These are phyloP conservation scores for Kingdonia uniflora DNA, from an alignment of 164 flowering plant species.

Conservation along the genomic window DNA sequence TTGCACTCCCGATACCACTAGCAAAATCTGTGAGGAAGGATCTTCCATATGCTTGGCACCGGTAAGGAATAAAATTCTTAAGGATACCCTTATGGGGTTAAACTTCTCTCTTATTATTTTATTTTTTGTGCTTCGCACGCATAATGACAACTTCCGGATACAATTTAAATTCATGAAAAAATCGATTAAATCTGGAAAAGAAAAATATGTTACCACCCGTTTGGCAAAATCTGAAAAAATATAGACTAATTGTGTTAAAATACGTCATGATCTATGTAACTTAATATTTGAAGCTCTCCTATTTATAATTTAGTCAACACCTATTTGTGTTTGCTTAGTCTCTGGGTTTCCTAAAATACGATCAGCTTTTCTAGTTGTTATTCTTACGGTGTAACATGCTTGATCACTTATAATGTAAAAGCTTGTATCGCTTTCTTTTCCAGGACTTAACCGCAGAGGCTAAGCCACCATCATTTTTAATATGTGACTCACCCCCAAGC, in stretches of 20 bases:
- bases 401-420: neutral
- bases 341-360: too few relatives aligned
- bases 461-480: slow-evolving; percentile 16
- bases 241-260: too few relatives aligned
- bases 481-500: slow-evolving; percentile 22
- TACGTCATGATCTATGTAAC: too few relatives aligned
- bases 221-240: too few relatives aligned
- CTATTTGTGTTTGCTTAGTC: too few relatives aligned
- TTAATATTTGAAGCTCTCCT: too few relatives aligned
- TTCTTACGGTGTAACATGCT: neutral
- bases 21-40: slow-evolving; percentile 17
- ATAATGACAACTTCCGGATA: too few relatives aligned
- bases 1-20: slow-evolving; percentile 6
- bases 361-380: too few relatives aligned
- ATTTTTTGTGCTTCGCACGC: neutral
- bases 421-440: slow-evolving; percentile 5
- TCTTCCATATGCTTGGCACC: slow-evolving; percentile 14
- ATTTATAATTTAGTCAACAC: too few relatives aligned
- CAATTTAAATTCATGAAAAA: too few relatives aligned
- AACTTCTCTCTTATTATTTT: slow-evolving; percentile 1
- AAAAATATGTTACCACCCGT: too few relatives aligned
- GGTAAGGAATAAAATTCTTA: slow-evolving; percentile 21
- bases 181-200: too few relatives aligned
- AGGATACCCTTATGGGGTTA: neutral
- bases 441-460: slow-evolving; percentile 32